Conservation (phyloP, 2,329 filamentous ascomycete genomes). For the Neophaeococcomyces mojaviensis region DNA sequence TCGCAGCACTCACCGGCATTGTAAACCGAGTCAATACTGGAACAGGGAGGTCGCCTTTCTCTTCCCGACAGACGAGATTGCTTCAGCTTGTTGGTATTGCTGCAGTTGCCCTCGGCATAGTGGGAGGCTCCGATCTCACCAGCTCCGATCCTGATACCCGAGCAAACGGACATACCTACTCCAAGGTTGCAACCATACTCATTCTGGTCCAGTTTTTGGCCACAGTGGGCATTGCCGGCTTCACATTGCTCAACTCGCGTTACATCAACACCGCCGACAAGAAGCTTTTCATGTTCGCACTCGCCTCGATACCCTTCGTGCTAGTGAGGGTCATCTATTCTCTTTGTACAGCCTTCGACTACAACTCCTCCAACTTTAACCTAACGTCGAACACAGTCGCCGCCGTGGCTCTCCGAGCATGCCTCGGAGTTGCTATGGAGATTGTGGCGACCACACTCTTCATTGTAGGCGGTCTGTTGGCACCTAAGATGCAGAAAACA, state of each 20-base stretch:
- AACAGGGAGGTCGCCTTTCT: constrained; percentile 19
- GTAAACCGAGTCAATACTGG: constrained; percentile 30
- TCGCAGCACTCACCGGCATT: constrained; percentile 41
- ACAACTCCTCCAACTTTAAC: constrained; percentile 36
- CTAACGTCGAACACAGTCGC: constrained; percentile 29
- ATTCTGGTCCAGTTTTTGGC: constrained; percentile 36
- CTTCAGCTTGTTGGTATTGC: constrained; percentile 27
- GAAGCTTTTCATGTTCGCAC: constrained; percentile 39
- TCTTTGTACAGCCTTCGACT: constrained; percentile 36
- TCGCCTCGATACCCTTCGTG: constrained; percentile 41
- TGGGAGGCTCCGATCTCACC: constrained; percentile 37
- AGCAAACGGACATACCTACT: constrained; percentile 28
- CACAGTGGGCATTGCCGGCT: constrained; percentile 29
- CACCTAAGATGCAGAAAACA: constrained; percentile 2
- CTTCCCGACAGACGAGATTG: constrained; percentile 24
- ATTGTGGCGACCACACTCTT: constrained; percentile 39
- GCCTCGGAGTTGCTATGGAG: constrained; percentile 46
- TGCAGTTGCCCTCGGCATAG: constrained; percentile 34
- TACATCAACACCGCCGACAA: constrained; percentile 39
- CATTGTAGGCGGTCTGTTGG: constrained; percentile 27
- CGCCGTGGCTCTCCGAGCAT: constrained; percentile 34
- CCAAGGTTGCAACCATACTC: constrained; percentile 37
- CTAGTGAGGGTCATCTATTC: constrained; percentile 45
- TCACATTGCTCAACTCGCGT: constrained; percentile 24
- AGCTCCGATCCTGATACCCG: constrained; percentile 24